Base-by-base conservation (phyloP, 306 rosid genomes). In the Cyclanthera cordifolia region DNA sequence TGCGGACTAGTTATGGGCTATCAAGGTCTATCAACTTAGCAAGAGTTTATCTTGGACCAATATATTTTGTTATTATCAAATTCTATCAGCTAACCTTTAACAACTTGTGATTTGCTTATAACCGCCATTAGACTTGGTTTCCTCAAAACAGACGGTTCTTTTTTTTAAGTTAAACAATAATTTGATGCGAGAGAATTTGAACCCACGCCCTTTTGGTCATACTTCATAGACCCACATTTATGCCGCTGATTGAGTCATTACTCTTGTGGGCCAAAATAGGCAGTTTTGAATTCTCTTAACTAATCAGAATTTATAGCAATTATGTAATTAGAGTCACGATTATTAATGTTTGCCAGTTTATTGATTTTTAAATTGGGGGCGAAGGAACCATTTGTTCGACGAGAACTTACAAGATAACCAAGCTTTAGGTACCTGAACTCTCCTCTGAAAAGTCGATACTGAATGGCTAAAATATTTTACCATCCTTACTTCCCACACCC, bases 81-180 rank as follows among this genome's bases (percentile, higher is more conserved):
- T 19, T 32, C 45, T 63, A 23, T 4, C 6, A n/a, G 3, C 32
- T 13, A 21, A 6, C 52, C 52, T 43, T 39, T 2, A n/a, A 63
- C 8, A 63, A 41, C n/a, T 21, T 11, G 25, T 46, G 6, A 21
- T 64, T 11, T 41, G 69, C 69, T 20, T 64, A 64, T 34, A 64
- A 64, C 69, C 52, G 43, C 52, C 69, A 64, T 64, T 21, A 41
- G 69, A n/a, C n/a, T n/a, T n/a, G n/a, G n/a, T n/a, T n/a, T n/a
- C n/a, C n/a, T n/a, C n/a, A n/a, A n/a, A n/a, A n/a, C n/a, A n/a
- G n/a, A n/a, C n/a, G n/a, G n/a, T n/a, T n/a, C n/a, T n/a, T n/a
- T n/a, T n/a, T n/a, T n/a, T n/a, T n/a, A n/a, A n/a, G n/a, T n/a
- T n/a, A n/a, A n/a, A n/a, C n/a, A n/a, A n/a, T n/a, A n/a, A n/a